phyloP scores from a whole-genome alignment of 176 grass and related monocot species.

The Eremochloa ophiuroides region DNA sequence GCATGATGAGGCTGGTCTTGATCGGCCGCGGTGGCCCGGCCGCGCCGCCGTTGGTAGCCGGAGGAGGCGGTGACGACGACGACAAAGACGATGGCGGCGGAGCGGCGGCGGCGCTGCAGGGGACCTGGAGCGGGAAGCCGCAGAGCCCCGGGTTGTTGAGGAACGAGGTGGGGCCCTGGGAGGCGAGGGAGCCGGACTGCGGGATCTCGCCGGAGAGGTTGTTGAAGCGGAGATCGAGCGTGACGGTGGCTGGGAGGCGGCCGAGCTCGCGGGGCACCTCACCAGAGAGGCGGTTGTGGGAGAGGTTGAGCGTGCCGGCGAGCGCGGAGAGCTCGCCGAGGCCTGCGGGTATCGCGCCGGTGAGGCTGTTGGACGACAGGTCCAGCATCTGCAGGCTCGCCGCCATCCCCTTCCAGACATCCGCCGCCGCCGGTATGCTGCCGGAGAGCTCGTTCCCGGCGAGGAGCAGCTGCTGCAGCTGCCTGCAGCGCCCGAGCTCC shows the following conservation, averaged over 20 bases:
- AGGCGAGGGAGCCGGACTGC: constrained; percentile 61
- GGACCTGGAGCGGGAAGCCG: constrained; percentile 85
- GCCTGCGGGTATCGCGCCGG: constrained; percentile 59
- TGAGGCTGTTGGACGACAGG: constrained; percentile 76
- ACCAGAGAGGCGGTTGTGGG: constrained; percentile 67
- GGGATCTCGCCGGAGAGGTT: constrained; percentile 93
- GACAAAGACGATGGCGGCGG: constrained; percentile 15
- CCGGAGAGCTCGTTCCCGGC: constrained; percentile 50
- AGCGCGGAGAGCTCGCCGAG: constrained; percentile 62
- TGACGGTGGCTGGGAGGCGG: constrained; percentile 64
- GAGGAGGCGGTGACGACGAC: background rate
- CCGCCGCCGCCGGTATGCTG: constrained; percentile 46
- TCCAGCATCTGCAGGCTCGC: constrained; percentile 60
- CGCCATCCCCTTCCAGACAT: constrained; percentile 66
- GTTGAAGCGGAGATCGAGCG: constrained; percentile 91
- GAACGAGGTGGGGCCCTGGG: constrained; percentile 79
- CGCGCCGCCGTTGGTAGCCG: background rate
- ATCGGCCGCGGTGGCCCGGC: constrained; percentile 16
- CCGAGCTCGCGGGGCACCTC: constrained; percentile 64
- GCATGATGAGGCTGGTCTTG: constrained; percentile 46
- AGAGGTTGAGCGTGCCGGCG: constrained; percentile 68
- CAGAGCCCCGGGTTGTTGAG: constrained; percentile 80
- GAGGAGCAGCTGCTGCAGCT: constrained; percentile 59
- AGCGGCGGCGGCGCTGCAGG: constrained; percentile 55
- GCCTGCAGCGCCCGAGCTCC: constrained; percentile 51